Evolutionary conservation across 176 grass and related monocot species (phyloP), one percentile per base, ranked within the genome.

Genomic region (Musa troglodytarum): DNA sequence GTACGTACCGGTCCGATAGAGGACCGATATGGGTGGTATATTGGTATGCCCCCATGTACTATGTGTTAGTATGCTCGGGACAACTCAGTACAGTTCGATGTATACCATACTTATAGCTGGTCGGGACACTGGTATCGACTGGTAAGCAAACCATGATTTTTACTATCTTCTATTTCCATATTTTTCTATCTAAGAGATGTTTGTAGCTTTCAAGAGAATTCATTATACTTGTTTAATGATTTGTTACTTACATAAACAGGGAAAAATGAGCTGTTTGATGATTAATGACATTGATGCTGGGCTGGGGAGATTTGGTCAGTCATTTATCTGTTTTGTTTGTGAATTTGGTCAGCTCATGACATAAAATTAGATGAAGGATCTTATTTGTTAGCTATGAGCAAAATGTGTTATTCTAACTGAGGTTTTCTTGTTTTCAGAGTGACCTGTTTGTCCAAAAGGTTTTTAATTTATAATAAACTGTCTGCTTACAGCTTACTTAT

Each of bases 251-350:
- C 61, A 64, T 16, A 53, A 82, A 52, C 86, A 97, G 94, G 94
- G 94, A 56, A 97, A 93, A 78, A 78, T 97, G 88, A 97, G 90
- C 78, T 93, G 90, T 81, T 91, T 93, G 78, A 90, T 98, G 94
- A 91, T 98, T 84, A 98, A 98, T 82, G 94, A 98, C 78, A 87
- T 98, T 72, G 94, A 98, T 83, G 94, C 94, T 84, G 90, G 94
- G 65, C 86, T 98, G 72, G 94, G 90, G 75, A 91, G 94, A 91
- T 98, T 98, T 78, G 94, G 94, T 91, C 71, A 54, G 85, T 81
- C 24, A 84, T 82, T 19, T 76, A 17, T 43, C 28, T 59, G 54
- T 9, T 50, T 65, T 77, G 49, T 68, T 2, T 68, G 11, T 43
- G 9, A 51, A 20, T 34, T 70, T 50, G 16, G 19, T n/a, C 51